Evolutionary conservation across 202 grass and related monocot genomes (phyloP).

Genomic region (Hordeum pubiflorum): DNA sequence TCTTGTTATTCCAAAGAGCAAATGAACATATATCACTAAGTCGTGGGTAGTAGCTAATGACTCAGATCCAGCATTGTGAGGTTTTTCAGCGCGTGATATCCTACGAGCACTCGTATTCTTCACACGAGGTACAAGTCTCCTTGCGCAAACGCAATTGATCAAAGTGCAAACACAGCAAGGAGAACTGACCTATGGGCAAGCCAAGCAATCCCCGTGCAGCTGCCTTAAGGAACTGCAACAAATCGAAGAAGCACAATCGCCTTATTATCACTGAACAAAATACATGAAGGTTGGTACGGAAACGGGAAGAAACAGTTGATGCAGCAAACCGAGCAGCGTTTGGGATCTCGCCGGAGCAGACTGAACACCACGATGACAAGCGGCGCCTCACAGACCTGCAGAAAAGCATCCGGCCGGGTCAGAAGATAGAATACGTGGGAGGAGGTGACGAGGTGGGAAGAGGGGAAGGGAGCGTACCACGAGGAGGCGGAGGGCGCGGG

Average conservation of each 20-base stretch:
- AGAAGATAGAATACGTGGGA: background rate
- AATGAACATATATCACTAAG: background rate
- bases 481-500: slow-evolving; percentile 49
- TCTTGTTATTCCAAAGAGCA: background rate
- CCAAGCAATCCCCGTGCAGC: slow-evolving; percentile 44
- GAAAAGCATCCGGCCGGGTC: slow-evolving; percentile 9
- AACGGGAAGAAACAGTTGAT: background rate
- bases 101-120: background rate
- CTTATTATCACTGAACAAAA: background rate
- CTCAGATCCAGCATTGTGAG: background rate
- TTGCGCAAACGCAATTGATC: background rate
- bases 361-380: slow-evolving; percentile 67
- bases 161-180: background rate
- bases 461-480: slow-evolving; percentile 25
- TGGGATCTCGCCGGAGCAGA: slow-evolving; percentile 40
- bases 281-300: background rate
- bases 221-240: slow-evolving; percentile 58
- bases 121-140: background rate
- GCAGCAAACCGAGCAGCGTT: slow-evolving; percentile 41
- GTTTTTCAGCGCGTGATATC: background rate
- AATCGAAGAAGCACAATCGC: slow-evolving; percentile 3
- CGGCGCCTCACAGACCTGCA: slow-evolving; percentile 59
- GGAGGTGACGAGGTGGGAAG: background rate
- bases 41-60: background rate
- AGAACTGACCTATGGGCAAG: slow-evolving; percentile 56